Base-by-base conservation (phyloP, 2,329 filamentous ascomycete species). In the Aureobasidium sp. region DNA sequence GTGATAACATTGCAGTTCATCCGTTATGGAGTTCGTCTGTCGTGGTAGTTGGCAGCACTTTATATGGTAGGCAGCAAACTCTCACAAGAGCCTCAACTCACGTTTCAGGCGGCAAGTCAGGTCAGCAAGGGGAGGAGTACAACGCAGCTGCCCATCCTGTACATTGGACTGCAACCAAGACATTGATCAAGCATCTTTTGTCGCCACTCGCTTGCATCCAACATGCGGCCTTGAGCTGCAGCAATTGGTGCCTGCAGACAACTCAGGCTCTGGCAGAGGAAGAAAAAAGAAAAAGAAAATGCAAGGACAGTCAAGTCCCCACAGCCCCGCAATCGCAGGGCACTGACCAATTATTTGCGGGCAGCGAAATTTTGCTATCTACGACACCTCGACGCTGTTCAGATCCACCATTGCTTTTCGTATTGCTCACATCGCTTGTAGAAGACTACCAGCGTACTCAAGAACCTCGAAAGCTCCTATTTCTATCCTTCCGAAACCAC, bases 391-490 rank as follows among this genome's bases (percentile, higher is more conserved):
- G 27, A 57, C 29, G 6, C 53, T 26, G 10, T 6, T 17, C 44
- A 17, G 34, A 50, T 3, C n/a, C 57, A 51, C 23, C 57, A 60
- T 60, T 51, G 57, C 57, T 60, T 60, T 46, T 32, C 57, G 44
- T 51, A 36, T 60, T 12, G 34, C 37, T 60, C 57, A 37, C 32
- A 20, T 51, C 57, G 46, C 44, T 32, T 26, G 46, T 51, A 60
- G 36, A 60, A 23, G 36, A 41, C 57, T 60, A 36, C 46, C 57
- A 23, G 57, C 46, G 36, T 42, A 50, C 13, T 42, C 46, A 15
- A 34, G 46, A 60, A 42, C n/a, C 46, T 51, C 36, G 15, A 51
- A 36, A 50, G 32, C 36, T 6, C 46, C 44, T 26, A 51, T 42
- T 17, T 17, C 34, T 5, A 50, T 26, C 36, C 46, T 41, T 41